phyloP scores from a whole-genome alignment of 768 basidiomycete genomes.

The Boletus tomentosulus region DNA sequence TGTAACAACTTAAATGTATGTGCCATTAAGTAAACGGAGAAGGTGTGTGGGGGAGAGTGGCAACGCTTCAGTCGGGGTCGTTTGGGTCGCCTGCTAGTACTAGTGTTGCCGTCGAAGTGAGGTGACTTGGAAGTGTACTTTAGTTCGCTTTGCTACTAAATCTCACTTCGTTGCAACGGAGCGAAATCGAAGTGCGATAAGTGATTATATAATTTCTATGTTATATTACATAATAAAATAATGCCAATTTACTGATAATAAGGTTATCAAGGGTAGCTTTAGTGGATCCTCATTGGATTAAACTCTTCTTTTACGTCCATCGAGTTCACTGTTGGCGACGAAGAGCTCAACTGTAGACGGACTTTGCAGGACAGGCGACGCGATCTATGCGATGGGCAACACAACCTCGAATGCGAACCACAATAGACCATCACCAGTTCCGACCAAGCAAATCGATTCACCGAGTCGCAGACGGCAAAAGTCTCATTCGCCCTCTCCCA shows the following conservation, averaged over 20 bases:
- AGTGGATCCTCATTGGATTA: conserved; percentile 24
- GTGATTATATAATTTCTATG: conserved; percentile 4
- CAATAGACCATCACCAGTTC: conserved; percentile 23
- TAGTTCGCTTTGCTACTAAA: too few species aligned
- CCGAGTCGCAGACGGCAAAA: conserved; percentile 12
- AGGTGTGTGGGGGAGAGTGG: too few species aligned
- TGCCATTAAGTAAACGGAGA: conserved; percentile 19
- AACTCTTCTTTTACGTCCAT: conserved; percentile 33
- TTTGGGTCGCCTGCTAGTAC: too few species aligned
- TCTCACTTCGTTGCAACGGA: too few species aligned
- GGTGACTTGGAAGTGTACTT: too few species aligned
- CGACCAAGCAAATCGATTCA: conserved; percentile 26
- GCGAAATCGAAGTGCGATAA: not conserved
- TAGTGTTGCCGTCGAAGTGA: too few species aligned
- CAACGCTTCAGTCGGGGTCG: too few species aligned
- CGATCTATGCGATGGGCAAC: conserved; percentile 31
- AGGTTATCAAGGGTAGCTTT: conserved; percentile 19
- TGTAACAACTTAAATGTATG: conserved; percentile 69
- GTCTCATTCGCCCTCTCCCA: conserved; percentile 39
- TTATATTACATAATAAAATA: conserved; percentile 10
- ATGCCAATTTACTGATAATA: conserved; percentile 4
- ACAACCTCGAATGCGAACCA: conserved; percentile 30
- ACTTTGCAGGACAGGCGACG: conserved; percentile 14
- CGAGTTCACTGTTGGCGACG: conserved; percentile 21
- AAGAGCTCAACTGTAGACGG: conserved; percentile 11